phyloP scores from a whole-genome alignment of 768 basidiomycete species.

The Lepiota venenata region DNA sequence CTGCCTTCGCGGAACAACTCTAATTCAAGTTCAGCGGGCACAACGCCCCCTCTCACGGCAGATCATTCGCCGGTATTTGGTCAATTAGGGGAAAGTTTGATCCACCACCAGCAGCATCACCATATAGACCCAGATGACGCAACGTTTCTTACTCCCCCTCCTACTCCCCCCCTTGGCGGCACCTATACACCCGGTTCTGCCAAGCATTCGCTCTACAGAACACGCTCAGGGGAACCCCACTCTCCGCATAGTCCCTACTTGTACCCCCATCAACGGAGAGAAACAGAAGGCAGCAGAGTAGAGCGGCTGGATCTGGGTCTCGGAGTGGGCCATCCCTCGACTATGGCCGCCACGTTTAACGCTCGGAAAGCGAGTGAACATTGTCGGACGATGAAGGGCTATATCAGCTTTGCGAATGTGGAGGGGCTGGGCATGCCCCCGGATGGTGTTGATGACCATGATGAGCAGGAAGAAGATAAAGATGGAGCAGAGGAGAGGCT shows the following conservation, averaged over 20 bases:
- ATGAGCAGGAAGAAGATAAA: slow-evolving; percentile 11
- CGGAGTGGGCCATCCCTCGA: not conserved
- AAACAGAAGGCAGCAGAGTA: not conserved
- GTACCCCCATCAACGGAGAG: not conserved
- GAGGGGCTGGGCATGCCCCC: slow-evolving; percentile 23
- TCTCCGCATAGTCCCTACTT: not conserved
- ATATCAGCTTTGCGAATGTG: slow-evolving; percentile 21
- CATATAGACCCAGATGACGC: slow-evolving; percentile 9
- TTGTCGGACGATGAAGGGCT: slow-evolving; percentile 22
- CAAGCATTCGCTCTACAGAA: not conserved
- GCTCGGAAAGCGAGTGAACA: slow-evolving; percentile 19
- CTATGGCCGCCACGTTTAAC: slow-evolving; percentile 15
- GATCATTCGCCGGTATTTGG: slow-evolving; percentile 12
- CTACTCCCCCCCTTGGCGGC: slow-evolving; percentile 11
- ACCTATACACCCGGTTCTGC: not conserved
- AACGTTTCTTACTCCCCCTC: slow-evolving; percentile 14
- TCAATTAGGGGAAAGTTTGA: slow-evolving; percentile 5
- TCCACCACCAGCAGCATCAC: not conserved
- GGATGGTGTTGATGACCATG: slow-evolving; percentile 15
- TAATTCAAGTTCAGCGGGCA: slow-evolving; percentile 3
- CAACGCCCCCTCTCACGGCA: slow-evolving; percentile 14
- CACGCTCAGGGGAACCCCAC: not conserved
- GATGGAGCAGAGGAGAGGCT: slow-evolving; percentile 5
- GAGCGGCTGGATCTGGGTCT: not conserved
- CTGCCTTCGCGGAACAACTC: not conserved